These are phyloP conservation scores for Pestalotiopsis fici DNA, from an alignment of 2,329 filamentous ascomycete genomes.

Conservation along the genomic window DNA sequence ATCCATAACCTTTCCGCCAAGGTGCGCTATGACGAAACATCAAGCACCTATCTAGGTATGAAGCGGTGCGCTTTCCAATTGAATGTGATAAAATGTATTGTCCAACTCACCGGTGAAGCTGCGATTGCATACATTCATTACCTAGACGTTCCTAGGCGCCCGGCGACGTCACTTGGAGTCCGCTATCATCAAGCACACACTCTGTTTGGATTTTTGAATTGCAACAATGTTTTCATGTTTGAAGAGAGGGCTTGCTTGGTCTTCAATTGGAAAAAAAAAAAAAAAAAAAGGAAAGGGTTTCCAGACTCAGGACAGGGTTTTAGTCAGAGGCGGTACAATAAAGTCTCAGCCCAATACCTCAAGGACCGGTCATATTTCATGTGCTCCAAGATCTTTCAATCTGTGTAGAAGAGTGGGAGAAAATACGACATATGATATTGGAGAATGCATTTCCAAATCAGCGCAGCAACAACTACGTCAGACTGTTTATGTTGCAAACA, in stretches of 20 bases:
- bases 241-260: too few relatives aligned
- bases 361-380: not conserved
- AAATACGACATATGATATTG: not conserved
- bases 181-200: not conserved
- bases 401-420: not conserved
- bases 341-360: not conserved
- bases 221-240: too few relatives aligned
- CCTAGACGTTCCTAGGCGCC: not conserved
- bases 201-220: too few relatives aligned
- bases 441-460: not conserved
- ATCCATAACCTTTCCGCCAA: slow-evolving; percentile 1
- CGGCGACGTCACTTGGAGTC: not conserved
- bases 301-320: not conserved
- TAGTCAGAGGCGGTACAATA: not conserved
- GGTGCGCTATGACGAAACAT: slow-evolving; percentile 3
- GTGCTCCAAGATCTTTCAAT: not conserved
- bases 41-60: not conserved
- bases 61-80: not conserved
- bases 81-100: not conserved
- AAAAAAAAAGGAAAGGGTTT: not conserved
- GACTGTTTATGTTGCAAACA: not conserved
- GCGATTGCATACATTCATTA: not conserved
- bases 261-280: too few relatives aligned
- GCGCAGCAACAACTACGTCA: slow-evolving; percentile 3
- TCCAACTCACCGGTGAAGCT: not conserved